Base-by-base conservation (phyloP, 305 asterid genomes). In the Plantago coronopus region DNA sequence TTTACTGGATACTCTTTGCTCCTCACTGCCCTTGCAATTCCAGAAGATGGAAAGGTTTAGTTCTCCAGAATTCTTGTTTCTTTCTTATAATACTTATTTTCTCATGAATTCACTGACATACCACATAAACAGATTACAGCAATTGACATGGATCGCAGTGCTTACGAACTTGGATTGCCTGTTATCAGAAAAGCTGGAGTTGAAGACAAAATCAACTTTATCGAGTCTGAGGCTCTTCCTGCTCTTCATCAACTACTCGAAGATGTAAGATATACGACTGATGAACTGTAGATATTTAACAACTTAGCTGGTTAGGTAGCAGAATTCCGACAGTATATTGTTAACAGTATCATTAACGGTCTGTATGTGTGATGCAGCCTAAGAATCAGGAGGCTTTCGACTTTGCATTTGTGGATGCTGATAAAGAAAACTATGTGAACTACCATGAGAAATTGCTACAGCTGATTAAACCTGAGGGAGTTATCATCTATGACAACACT, bases 361-460 rank as follows among this genome's bases (percentile, higher is more conserved):
- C 0, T 20, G 2, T 21, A 25, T 44, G 17, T 57, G 10, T 61
- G 48, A 47, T 73, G 91, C 71, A 81, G 88, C 48, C 56, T 4
- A 67, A 51, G 23, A 81, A 75, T 43, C 59, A 60, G 6, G 87
- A 19, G 57, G 58, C 67, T 25, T 78, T 59, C 8, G 89, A 76
- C 57, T 85, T 72, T 66, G 89, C 82, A 3, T 85, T 49, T 31
- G 82, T 85, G 1, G 87, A 85, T 17, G 87, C 80, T 44, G 89
- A 82, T 63, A 85, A 85, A 50, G 34, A 0, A 1, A 73, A 57
- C 17, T 74, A 74, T 25, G 44, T 18, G 3, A 75, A 73, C 3
- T 82, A 85, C 48, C 94, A 82, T 4, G 86, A 85, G 60, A 82
- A 64, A 63, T 3, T 85, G 58, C 20, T 82, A 78, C 50, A 74